Percentiles rank a stretch among this genome's conserved stretches.
These are phyloP conservation scores for Myxozyma nipponensis DNA, from an alignment of 805 yeast species.

Conservation along the genomic window DNA sequence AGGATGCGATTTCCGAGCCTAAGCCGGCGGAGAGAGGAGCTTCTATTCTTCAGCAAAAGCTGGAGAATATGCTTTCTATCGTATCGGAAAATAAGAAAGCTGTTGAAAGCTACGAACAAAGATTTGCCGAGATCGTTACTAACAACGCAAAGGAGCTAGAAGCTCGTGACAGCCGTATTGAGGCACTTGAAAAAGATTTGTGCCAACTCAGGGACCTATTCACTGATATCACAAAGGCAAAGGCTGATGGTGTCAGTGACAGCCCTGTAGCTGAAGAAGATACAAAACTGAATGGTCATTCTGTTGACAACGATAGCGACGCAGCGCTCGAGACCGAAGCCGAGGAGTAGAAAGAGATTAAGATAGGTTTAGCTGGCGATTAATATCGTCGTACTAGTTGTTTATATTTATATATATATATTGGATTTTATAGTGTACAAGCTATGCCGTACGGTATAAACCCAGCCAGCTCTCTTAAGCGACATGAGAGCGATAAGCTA, in stretches of 20 bases:
- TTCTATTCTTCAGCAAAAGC: conserved; percentile 10
- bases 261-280: no score
- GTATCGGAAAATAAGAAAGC: conserved; percentile 9
- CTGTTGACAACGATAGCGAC: no score
- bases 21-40: background rate
- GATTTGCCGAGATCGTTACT: conserved; percentile 16
- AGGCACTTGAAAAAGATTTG: conserved; percentile 28
- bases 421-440: no score
- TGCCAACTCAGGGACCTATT: conserved; percentile 11
- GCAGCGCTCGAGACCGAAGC: no score
- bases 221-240: background rate
- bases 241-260: background rate
- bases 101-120: conserved; percentile 16
- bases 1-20: conserved; percentile 4
- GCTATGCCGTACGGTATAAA: no score
- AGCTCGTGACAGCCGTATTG: conserved; percentile 27
- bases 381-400: no score
- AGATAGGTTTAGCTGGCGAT: no score
- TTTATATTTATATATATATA: no score
- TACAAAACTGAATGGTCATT: no score
- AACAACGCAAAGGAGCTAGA: conserved; percentile 26
- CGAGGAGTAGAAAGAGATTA: no score
- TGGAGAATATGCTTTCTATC: conserved; percentile 15
- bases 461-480: no score
- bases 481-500: no score